Evolutionary conservation across 1,139 yeast species (phyloP).

Genomic region (Pichia sp.): DNA sequence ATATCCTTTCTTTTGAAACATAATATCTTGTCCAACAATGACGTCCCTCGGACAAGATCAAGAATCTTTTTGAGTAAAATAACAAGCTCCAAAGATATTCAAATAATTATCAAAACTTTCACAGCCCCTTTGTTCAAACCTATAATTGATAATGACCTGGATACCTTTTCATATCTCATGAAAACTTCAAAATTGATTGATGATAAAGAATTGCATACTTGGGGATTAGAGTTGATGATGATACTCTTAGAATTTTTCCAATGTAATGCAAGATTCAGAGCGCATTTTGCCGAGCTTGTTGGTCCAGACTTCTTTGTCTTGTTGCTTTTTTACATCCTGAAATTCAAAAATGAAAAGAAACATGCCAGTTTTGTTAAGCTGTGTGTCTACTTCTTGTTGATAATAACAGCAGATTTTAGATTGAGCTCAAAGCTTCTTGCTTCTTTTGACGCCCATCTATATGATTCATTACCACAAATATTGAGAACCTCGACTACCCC

Average conservation of each 20-base stretch:
- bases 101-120: conserved; percentile 44
- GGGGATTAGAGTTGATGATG: conserved; percentile 55
- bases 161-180: conserved; percentile 26
- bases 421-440: conserved; percentile 40
- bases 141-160: conserved; percentile 18
- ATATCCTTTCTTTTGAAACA: conserved; percentile 40
- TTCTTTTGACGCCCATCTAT: conserved; percentile 39
- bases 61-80: conserved; percentile 51
- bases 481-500: conserved; percentile 38
- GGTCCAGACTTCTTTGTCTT: conserved; percentile 53
- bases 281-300: conserved; percentile 42
- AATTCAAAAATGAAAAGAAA: conserved; percentile 40
- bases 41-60: conserved; percentile 41
- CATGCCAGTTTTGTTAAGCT: conserved; percentile 52
- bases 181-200: conserved; percentile 26
- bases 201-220: conserved; percentile 39
- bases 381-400: conserved; percentile 56
- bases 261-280: conserved; percentile 56
- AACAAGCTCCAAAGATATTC: conserved; percentile 50
- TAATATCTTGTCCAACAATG: conserved; percentile 28
- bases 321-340: conserved; percentile 54
- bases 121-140: conserved; percentile 47
- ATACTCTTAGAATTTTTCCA: conserved; percentile 75
- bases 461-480: conserved; percentile 46
- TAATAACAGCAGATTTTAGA: conserved; percentile 50